Conservation (phyloP, 345 rosid species). For the Raphanus raphanistrum region DNA sequence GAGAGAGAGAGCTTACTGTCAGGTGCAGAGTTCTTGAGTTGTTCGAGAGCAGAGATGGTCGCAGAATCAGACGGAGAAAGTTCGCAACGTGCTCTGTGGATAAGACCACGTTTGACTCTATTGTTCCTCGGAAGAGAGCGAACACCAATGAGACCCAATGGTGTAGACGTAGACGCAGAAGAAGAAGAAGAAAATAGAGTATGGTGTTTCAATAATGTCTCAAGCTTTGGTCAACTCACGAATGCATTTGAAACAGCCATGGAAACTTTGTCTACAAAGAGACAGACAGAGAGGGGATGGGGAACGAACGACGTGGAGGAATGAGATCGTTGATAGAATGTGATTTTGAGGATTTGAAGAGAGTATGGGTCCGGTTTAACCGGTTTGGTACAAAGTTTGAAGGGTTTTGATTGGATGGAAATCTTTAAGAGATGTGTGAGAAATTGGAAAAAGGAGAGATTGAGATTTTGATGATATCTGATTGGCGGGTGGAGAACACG, state of each 20-base stretch:
- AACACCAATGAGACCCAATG: not conserved
- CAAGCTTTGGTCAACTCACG: not conserved
- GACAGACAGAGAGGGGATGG: not conserved
- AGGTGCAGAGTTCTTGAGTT: not conserved
- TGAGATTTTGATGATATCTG: constrained; percentile 41
- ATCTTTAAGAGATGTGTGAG: not conserved
- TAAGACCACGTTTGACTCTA: not conserved
- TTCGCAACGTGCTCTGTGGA: not conserved
- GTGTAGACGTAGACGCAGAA: not conserved
- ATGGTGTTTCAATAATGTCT: not conserved
- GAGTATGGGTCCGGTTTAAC: not conserved
- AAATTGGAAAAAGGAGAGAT: not conserved
- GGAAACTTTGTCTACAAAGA: not conserved
- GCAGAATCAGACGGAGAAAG: not conserved
- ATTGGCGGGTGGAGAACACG: constrained; percentile 59
- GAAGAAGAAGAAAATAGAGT: not conserved
- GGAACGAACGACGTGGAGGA: not conserved
- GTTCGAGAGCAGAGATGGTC: not conserved
- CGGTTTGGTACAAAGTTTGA: not conserved
- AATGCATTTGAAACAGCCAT: not conserved
- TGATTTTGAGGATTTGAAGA: not conserved
- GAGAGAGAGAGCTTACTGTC: not conserved
- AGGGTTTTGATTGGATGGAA: not conserved
- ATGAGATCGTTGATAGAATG: not conserved
- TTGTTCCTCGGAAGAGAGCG: not conserved